Evolutionary conservation across 805 yeast species (phyloP).

Genomic region (Wickerhamiella azymoides): DNA sequence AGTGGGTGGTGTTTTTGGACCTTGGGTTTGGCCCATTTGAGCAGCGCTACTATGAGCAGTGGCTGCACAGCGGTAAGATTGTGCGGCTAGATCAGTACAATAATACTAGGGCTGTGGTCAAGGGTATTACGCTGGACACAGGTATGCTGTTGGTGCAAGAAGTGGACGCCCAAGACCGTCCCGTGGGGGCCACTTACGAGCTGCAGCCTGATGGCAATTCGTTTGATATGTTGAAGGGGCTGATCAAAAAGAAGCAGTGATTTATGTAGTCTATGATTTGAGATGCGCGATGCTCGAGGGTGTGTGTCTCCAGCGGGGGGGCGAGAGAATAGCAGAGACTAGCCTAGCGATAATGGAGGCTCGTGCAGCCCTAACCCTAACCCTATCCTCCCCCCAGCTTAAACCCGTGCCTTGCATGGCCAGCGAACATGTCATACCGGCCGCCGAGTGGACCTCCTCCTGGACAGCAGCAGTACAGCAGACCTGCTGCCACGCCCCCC

Average conservation of each 20-base stretch:
- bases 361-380: too few relatives aligned
- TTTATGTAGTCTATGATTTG: too few relatives aligned
- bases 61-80: constrained; percentile 72
- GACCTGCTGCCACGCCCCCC: too few relatives aligned
- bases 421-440: constrained; percentile 10
- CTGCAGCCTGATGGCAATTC: constrained; percentile 97
- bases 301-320: too few relatives aligned
- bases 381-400: background rate
- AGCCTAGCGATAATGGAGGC: too few relatives aligned
- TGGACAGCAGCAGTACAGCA: constrained; percentile 6
- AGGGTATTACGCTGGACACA: constrained; percentile 72
- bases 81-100: constrained; percentile 51
- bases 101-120: constrained; percentile 44
- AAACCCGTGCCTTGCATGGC: background rate
- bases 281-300: too few relatives aligned
- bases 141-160: constrained; percentile 75
- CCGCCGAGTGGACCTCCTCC: constrained; percentile 15
- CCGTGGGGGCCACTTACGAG: constrained; percentile 45
- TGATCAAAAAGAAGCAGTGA: constrained; percentile 46
- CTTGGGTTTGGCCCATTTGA: constrained; percentile 60
- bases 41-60: constrained; percentile 56
- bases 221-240: constrained; percentile 84
- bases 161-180: constrained; percentile 31
- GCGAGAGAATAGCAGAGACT: too few relatives aligned
- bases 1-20: constrained; percentile 37